phyloP scores from a whole-genome alignment of 169 alveolate genomes.

The Plasmodium inui region DNA sequence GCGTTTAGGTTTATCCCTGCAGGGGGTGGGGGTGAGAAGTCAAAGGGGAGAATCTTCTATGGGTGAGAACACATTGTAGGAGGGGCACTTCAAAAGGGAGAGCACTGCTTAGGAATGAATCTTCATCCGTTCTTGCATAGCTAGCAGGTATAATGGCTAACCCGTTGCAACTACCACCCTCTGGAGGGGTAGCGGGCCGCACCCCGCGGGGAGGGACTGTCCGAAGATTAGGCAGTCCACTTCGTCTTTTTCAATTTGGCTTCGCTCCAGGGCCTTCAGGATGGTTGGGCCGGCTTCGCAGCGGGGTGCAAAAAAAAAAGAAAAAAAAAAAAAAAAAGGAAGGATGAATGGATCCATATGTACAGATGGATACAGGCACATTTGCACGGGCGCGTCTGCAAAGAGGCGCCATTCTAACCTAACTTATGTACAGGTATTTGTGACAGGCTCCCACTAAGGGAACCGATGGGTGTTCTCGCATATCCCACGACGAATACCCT shows the following conservation, averaged over 20 bases:
- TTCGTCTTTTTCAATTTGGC: conserved; percentile 59
- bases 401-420: background rate
- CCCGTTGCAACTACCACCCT: conserved; percentile 72
- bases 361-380: background rate
- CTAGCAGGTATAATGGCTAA: background rate
- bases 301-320: background rate
- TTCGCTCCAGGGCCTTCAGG: conserved; percentile 75
- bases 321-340: background rate
- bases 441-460: conserved; percentile 62
- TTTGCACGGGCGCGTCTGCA: background rate
- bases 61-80: background rate
- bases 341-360: background rate
- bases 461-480: conserved; percentile 74
- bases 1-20: conserved; percentile 75
- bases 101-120: background rate
- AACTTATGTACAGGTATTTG: conserved; percentile 71
- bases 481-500: conserved; percentile 64
- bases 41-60: background rate
- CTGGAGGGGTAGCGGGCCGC: conserved; percentile 80
- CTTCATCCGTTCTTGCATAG: background rate
- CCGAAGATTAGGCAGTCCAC: conserved; percentile 78
- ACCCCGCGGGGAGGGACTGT: conserved; percentile 79
- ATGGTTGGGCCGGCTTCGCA: conserved; percentile 44
- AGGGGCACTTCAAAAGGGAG: background rate
- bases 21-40: background rate